phyloP scores from a whole-genome alignment of 805 yeast genomes.

The Candida andamanensis region DNA sequence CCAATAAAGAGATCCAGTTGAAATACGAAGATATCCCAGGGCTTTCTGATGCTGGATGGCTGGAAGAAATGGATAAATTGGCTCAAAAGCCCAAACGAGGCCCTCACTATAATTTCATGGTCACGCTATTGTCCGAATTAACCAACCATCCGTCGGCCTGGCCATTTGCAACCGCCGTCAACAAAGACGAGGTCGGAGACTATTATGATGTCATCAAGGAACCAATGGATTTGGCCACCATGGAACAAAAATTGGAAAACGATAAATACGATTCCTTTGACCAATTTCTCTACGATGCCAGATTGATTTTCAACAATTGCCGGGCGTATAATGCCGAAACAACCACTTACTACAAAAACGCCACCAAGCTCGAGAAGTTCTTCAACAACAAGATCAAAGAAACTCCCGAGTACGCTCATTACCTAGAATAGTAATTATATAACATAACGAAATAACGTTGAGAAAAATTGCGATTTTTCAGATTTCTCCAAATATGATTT shows the following conservation, averaged over 20 bases:
- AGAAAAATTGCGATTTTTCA: too few species aligned
- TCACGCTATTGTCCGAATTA: slow-evolving; percentile 77
- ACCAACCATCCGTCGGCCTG: slow-evolving; percentile 95
- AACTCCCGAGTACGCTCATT: slow-evolving; percentile 84
- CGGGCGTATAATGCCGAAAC: slow-evolving; percentile 88
- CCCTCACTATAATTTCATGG: slow-evolving; percentile 93
- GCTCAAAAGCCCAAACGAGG: slow-evolving; percentile 93
- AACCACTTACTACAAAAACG: slow-evolving; percentile 93
- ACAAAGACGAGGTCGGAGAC: slow-evolving; percentile 90
- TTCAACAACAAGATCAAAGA: slow-evolving; percentile 78
- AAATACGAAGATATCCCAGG: slow-evolving; percentile 88
- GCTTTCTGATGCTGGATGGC: slow-evolving; percentile 91
- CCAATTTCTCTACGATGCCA: slow-evolving; percentile 84
- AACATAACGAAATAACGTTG: not conserved
- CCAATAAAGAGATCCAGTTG: slow-evolving; percentile 40
- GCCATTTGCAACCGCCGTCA: slow-evolving; percentile 95
- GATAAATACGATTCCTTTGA: slow-evolving; percentile 89
- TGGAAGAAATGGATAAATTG: slow-evolving; percentile 94
- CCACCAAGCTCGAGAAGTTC: slow-evolving; percentile 88
- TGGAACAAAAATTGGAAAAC: slow-evolving; percentile 89
- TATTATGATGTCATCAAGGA: slow-evolving; percentile 94
- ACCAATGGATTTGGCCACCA: slow-evolving; percentile 95
- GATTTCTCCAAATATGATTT: slow-evolving; percentile 19
- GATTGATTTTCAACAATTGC: slow-evolving; percentile 84
- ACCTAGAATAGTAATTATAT: slow-evolving; percentile 53